phyloP scores from a whole-genome alignment of 1,284 basidiomycete genomes.

The Ceratobasidium sp. region DNA sequence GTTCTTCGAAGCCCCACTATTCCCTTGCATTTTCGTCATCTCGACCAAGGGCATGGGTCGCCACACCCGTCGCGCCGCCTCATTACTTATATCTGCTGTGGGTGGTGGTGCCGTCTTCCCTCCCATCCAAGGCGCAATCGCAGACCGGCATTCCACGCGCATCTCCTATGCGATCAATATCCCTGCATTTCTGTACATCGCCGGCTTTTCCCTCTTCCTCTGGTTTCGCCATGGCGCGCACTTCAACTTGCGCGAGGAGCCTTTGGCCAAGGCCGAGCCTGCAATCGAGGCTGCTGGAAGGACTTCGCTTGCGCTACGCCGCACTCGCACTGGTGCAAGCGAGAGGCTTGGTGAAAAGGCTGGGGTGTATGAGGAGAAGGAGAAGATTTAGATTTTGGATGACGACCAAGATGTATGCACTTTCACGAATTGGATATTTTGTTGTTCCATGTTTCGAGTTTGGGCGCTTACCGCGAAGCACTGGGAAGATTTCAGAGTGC shows the following conservation, averaged over 20 bases:
- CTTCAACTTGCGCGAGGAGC: conserved; percentile 28
- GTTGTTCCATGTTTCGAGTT: conserved; percentile 1
- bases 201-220: conserved; percentile 55
- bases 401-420: conserved; percentile 20
- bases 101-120: conserved; percentile 62
- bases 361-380: conserved; percentile 29
- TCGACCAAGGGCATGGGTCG: conserved; percentile 59
- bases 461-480: neutral
- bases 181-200: conserved; percentile 58
- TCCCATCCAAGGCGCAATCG: conserved; percentile 50
- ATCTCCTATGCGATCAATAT: conserved; percentile 57
- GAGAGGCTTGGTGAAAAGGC: conserved; percentile 29
- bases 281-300: conserved; percentile 25
- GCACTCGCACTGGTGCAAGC: conserved; percentile 18
- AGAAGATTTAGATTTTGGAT: conserved; percentile 19
- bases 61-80: conserved; percentile 60
- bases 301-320: conserved; percentile 18
- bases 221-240: conserved; percentile 48
- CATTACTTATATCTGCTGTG: conserved; percentile 58
- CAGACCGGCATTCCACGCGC: conserved; percentile 52
- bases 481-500: neutral
- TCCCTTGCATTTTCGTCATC: conserved; percentile 57
- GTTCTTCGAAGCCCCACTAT: conserved; percentile 60
- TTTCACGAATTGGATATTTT: conserved; percentile 25
- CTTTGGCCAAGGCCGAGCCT: conserved; percentile 38